These are phyloP conservation scores for Thuja plicata DNA, from an alignment of 83 land plant genomes.

Conservation along the genomic window DNA sequence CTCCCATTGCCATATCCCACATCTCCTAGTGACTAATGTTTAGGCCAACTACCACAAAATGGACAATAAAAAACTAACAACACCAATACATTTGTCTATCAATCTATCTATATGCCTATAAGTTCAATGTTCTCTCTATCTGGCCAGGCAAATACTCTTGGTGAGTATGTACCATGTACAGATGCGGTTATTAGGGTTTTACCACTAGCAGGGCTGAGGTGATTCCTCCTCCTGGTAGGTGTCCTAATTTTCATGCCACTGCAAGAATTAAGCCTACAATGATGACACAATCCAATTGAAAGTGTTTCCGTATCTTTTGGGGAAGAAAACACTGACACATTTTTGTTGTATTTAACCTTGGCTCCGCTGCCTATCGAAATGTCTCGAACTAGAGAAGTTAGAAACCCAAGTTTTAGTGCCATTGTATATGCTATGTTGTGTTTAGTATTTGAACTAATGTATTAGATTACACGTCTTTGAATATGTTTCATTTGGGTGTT, in stretches of 20 bases:
- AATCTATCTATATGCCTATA: too few species aligned
- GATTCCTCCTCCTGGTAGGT: background rate
- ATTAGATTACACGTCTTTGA: too few species aligned
- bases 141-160: too few species aligned
- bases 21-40: background rate
- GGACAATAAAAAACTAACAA: background rate
- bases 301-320: too few species aligned
- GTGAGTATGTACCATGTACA: background rate
- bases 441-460: too few species aligned
- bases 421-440: too few species aligned
- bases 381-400: background rate
- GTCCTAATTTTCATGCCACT: background rate
- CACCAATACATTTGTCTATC: background rate
- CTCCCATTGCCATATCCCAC: too few species aligned
- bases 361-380: background rate
- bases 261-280: too few species aligned
- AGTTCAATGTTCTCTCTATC: too few species aligned
- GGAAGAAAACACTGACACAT: too few species aligned
- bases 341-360: background rate
- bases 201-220: background rate
- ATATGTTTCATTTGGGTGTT: too few species aligned
- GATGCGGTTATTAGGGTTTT: background rate
- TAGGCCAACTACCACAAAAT: background rate
- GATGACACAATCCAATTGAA: too few species aligned
- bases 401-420: background rate